These are phyloP conservation scores for Penicillium sp. DNA, from an alignment of 2,329 filamentous ascomycete genomes.

Conservation along the genomic window DNA sequence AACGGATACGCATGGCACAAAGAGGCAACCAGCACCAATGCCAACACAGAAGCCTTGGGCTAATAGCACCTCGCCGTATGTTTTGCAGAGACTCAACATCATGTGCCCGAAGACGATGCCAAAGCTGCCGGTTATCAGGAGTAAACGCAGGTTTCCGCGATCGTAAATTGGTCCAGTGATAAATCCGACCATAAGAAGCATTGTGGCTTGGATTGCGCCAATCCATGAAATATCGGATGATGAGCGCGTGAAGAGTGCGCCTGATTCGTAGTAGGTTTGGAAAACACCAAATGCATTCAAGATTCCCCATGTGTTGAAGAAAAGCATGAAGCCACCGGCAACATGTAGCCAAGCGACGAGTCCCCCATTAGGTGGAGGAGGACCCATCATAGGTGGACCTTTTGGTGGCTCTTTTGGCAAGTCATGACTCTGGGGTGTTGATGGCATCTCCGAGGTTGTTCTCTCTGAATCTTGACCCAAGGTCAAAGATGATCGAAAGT, in stretches of 20 bases:
- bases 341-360: slow-evolving; percentile 33
- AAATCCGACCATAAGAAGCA: background rate
- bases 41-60: background rate
- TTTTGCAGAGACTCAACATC: background rate
- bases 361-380: slow-evolving; percentile 17
- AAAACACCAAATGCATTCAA: slow-evolving; percentile 1
- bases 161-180: background rate
- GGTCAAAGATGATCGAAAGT: no score
- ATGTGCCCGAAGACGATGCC: background rate
- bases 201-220: background rate
- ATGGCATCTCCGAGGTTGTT: no score
- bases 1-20: background rate
- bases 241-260: background rate
- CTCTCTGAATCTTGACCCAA: no score
- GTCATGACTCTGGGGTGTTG: no score
- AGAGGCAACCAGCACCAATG: background rate
- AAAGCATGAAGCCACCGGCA: slow-evolving; percentile 24
- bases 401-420: slow-evolving; percentile 6
- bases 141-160: background rate
- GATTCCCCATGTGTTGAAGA: slow-evolving; percentile 28
- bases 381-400: slow-evolving; percentile 5
- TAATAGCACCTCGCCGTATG: background rate
- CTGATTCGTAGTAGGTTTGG: slow-evolving; percentile 1
- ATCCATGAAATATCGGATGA: slow-evolving; percentile 3
- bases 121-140: background rate